Evolutionary conservation across 2,329 filamentous ascomycete genomes (phyloP).

Genomic region (Acrodontium crateriforme): DNA sequence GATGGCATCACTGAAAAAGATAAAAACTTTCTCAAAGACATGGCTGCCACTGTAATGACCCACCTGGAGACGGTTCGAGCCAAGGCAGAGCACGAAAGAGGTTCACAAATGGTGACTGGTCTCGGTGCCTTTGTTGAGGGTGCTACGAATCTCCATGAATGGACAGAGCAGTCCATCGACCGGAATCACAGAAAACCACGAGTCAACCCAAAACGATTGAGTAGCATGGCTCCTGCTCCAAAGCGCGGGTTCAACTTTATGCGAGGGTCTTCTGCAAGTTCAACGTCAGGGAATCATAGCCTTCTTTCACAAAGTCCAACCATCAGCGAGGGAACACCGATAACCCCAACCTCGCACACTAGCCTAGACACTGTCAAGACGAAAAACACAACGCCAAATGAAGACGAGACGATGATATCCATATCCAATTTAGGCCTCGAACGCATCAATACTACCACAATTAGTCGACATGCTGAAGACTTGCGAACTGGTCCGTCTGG

Average conservation of each 20-base stretch:
- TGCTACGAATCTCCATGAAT: background rate
- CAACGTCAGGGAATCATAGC: too few species aligned
- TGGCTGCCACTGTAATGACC: slow-evolving; percentile 20
- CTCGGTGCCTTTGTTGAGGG: slow-evolving; percentile 13
- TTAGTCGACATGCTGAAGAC: slow-evolving; percentile 1
- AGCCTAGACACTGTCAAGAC: background rate
- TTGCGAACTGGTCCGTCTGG: slow-evolving; percentile 1
- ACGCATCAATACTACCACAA: too few species aligned
- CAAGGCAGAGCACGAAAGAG: slow-evolving; percentile 18
- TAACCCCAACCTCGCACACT: background rate
- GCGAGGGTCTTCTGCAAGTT: too few species aligned
- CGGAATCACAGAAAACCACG: background rate
- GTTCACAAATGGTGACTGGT: slow-evolving; percentile 11
- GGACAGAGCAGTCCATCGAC: background rate
- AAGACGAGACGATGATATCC: too few species aligned
- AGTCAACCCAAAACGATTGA: too few species aligned
- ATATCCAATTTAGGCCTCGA: too few species aligned
- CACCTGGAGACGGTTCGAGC: slow-evolving; percentile 23
- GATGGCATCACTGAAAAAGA: slow-evolving; percentile 22
- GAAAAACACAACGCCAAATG: background rate
- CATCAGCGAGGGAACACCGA: too few species aligned
- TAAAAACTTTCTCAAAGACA: slow-evolving; percentile 21
- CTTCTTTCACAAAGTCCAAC: background rate
- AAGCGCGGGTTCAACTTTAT: too few species aligned
- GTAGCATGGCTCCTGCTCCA: too few species aligned